Evolutionary conservation across 176 grass and related monocot genomes (phyloP).

Genomic region (Bothriochloa decipiens): DNA sequence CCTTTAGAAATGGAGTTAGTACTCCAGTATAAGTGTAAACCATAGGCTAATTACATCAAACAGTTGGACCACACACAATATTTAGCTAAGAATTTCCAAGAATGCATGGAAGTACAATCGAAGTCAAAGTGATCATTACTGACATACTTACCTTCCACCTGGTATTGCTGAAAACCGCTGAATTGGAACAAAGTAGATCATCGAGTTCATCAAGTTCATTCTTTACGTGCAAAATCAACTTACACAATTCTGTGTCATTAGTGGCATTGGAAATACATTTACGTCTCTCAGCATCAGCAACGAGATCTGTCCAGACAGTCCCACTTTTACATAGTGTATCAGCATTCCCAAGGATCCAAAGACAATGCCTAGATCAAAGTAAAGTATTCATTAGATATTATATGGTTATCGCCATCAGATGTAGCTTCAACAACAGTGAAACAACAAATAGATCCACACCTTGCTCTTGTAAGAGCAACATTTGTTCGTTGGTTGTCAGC

Average conservation of each 20-base stretch:
- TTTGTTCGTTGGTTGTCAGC: conserved; percentile 68
- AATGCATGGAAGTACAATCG: background rate
- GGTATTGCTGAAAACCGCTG: conserved; percentile 61
- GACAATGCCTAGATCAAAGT: conserved; percentile 67
- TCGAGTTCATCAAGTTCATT: conserved; percentile 73
- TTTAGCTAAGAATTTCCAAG: background rate
- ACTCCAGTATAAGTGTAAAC: background rate
- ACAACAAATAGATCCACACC: conserved; percentile 39
- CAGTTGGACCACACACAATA: background rate
- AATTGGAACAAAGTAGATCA: conserved; percentile 76
- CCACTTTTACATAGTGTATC: conserved; percentile 52
- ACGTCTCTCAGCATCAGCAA: conserved; percentile 51
- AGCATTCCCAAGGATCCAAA: conserved; percentile 83
- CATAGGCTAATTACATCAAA: background rate
- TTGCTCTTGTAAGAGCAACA: conserved; percentile 90
- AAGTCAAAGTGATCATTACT: background rate
- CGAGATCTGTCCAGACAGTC: conserved; percentile 65
- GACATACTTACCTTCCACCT: conserved; percentile 75
- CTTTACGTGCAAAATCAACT: conserved; percentile 68
- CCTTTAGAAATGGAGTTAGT: too few species aligned
- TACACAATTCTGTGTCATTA: conserved; percentile 42
- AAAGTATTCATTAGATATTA: conserved; percentile 10
- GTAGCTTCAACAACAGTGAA: background rate
- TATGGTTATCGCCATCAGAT: background rate
- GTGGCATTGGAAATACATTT: conserved; percentile 56